A percentile compares a stretch with the other conserved stretches of the same genome.
These are phyloP conservation scores for Grosmannia clavigera DNA, from an alignment of 2,329 filamentous ascomycete genomes.

Conservation along the genomic window DNA sequence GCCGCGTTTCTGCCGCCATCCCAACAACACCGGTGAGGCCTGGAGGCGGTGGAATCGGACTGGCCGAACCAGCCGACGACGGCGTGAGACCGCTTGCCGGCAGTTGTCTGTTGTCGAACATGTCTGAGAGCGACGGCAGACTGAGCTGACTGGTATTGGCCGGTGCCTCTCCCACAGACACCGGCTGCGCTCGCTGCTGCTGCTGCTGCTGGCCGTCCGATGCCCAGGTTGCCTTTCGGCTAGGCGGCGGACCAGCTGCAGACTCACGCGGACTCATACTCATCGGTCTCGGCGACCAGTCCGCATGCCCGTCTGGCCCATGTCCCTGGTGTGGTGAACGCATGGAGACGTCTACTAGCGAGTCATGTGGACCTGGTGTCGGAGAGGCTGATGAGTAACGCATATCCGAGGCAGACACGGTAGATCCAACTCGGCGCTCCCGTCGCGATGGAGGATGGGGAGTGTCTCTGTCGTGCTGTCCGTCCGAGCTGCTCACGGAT, in stretches of 20 bases:
- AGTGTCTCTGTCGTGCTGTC: constrained; percentile 31
- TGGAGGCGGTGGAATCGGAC: constrained; percentile 16
- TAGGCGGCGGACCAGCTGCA: constrained; percentile 8
- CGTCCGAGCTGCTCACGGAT: constrained; percentile 35
- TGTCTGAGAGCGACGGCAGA: constrained; percentile 34
- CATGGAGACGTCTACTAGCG: constrained; percentile 26
- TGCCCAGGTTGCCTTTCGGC: background rate
- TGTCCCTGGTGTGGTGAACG: constrained; percentile 30
- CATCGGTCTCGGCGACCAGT: constrained; percentile 17
- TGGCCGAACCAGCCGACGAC: constrained; percentile 8
- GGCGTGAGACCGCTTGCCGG: constrained; percentile 8
- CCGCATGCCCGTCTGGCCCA: constrained; percentile 18
- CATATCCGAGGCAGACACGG: constrained; percentile 32
- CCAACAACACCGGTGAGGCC: constrained; percentile 12
- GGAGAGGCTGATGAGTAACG: constrained; percentile 30
- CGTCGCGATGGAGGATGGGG: constrained; percentile 13
- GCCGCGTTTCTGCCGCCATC: constrained; percentile 4
- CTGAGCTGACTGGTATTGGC: constrained; percentile 17
- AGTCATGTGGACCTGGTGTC: constrained; percentile 21
- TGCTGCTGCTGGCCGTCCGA: constrained; percentile 7
- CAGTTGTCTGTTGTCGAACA: constrained; percentile 27
- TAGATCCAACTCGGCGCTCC: constrained; percentile 35
- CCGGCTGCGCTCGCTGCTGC: constrained; percentile 18
- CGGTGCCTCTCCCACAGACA: background rate
- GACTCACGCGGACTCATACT: constrained; percentile 15